Conservation (phyloP, 2,329 filamentous ascomycete species). For the Penicillium concentricum region DNA sequence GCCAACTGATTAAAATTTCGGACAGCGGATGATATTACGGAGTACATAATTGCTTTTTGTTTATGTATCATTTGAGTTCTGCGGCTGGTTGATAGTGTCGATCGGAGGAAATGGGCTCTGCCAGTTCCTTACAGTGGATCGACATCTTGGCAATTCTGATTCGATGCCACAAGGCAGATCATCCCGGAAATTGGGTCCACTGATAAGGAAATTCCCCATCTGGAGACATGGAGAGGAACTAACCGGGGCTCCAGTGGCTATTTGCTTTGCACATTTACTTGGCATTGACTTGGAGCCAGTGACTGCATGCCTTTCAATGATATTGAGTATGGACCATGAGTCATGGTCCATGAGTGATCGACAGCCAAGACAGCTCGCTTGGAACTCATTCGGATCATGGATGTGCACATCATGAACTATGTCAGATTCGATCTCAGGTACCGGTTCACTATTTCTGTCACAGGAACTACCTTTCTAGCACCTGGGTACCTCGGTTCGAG, state of each 20-base stretch:
- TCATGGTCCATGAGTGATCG: slow-evolving; percentile 13
- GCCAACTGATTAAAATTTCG: neutral
- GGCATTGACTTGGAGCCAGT: neutral
- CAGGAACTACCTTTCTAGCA: slow-evolving; percentile 3
- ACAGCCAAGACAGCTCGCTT: slow-evolving; percentile 15
- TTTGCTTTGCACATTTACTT: neutral
- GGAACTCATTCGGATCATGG: neutral
- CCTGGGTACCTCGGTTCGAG: neutral
- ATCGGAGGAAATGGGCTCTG: neutral
- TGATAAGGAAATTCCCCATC: slow-evolving; percentile 14
- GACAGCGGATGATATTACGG: neutral
- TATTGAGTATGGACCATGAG: slow-evolving; percentile 5
- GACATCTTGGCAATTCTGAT: slow-evolving; percentile 6
- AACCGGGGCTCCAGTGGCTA: slow-evolving; percentile 4
- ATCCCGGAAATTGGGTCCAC: slow-evolving; percentile 10
- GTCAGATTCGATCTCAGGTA: neutral
- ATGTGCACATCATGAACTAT: neutral
- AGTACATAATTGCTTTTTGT: slow-evolving; percentile 1
- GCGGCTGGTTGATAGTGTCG: neutral
- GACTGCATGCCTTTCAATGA: neutral
- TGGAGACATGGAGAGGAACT: slow-evolving; percentile 4
- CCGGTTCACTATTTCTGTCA: neutral
- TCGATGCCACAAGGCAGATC: slow-evolving; percentile 9
- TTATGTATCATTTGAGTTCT: slow-evolving; percentile 4
- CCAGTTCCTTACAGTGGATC: slow-evolving; percentile 14